Base-by-base conservation (phyloP, 768 basidiomycete genomes). In the Termitomyces sp. region DNA sequence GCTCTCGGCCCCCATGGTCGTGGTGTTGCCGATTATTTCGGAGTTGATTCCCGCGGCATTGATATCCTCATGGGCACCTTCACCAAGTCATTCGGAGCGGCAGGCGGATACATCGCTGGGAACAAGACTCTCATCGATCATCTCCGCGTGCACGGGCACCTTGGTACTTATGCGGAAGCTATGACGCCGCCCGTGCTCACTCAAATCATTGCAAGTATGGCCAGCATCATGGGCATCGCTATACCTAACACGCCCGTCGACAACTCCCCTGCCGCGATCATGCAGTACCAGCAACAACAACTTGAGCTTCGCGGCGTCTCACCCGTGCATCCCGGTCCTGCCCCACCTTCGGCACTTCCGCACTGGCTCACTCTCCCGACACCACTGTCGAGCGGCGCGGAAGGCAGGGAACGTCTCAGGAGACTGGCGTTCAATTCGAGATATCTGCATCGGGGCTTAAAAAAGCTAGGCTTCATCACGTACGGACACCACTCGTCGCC, bases 21-120 rank as follows among this genome's bases (percentile, higher is more conserved):
- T 42, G 97, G 97, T 60, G 91, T 99, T 9, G 86, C 88, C 56
- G 96, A 99, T 71, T 99, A 96, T 77, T 99, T 96, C 72, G 85
- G 85, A 52, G 77, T 98, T 60, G 77, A 90, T 65, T 94, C 97
- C 11, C 80, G 82, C 3, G 80, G 81, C 8, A 83, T 98, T 64
- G 97, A 99, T 70, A 82, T 99, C 63, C 85, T 97, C 63, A 99
- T 99, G 97, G 97, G 97, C 53, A 99, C 97, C 0, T 97, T 99
- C 74, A 99, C 96, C 31, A 94, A 93, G 73, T 93, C 92, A 0
- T 96, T 96, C 68, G 94, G 93, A 58, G 91, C 94, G 0, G 90
- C 95, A 0, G 96, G 96, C 50, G 96, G 97, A 3, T 98, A 98
- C 76, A 88, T 99, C 63, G 83, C 96, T 4, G 96, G 95, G 7